Base-by-base conservation (phyloP, 108 stramenopile species). In the Cylindrotheca fusiformis region DNA sequence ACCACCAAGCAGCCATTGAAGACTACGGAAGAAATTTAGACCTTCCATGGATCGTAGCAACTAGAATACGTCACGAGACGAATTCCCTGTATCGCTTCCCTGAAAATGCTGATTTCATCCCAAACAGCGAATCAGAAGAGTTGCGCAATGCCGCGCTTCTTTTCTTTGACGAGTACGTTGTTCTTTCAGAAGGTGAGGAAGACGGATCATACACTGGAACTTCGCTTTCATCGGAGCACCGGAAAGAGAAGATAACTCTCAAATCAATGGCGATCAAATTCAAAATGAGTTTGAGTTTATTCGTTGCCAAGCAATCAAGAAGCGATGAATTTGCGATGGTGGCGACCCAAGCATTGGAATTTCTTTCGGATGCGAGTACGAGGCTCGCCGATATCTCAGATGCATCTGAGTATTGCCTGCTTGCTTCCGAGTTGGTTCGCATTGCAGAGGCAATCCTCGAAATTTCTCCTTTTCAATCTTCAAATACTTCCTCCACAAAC, bases 71-170 rank as follows among this genome's bases (percentile, higher is more conserved):
- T 14, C 36, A 41, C 6, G 10, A 41, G 36, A 41, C 14, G 6
- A 10, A 6, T 6, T 10, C 6, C 10, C 36, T 41, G 6, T 14
- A 41, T 10, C 36, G 6, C 14, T 41, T 14, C 14, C 6, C 36
- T 10, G 4, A 29, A 2, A 52, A 31, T 22, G 20, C 28, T 18
- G 63, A 63, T 48, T 63, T 63, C 22, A 18, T 63, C 52, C 49
- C 63, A 8, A 51, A 63, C 3, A 3, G 5, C 19, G 49, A 63
- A 29, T 52, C 63, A 63, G 63, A 63, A 50, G 51, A 63, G 3
- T 22, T 63, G 10, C 30, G 51, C n/a, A 52, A 4, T 22, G 22
- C 3, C 4, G 33, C 14, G 6, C 49, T 63, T 4, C 5, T 22
- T 14, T 52, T 52, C 32, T 20, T 63, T 14, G 29, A 52, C 17